A percentile compares a stretch with the other conserved stretches of the same genome.
Evolutionary conservation across 192 early-diverging fungal genomes (phyloP).

Genomic region (Jimgerdemannia flammicorona): DNA sequence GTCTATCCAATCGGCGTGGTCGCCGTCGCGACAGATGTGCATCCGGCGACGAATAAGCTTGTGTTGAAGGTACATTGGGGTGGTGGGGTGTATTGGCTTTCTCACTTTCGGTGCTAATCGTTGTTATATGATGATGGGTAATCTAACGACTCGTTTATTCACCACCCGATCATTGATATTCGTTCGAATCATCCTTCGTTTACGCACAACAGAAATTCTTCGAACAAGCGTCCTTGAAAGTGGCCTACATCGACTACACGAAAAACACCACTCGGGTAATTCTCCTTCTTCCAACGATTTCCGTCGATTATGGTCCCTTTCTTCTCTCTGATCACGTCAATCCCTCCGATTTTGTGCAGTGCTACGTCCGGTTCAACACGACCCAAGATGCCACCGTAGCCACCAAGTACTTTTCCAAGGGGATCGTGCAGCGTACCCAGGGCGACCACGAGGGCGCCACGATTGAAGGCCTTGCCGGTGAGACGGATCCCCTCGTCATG

Average conservation of each 20-base stretch:
- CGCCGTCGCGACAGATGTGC: background rate
- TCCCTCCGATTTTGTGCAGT: background rate
- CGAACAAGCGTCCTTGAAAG: slow-evolving; percentile 1
- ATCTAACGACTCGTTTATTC: background rate
- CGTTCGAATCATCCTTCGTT: background rate
- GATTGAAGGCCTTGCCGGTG: no score
- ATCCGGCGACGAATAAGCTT: background rate
- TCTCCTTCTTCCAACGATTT: background rate
- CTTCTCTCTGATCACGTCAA: background rate
- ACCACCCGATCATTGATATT: no score
- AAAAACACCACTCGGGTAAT: background rate
- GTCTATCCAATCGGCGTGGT: background rate
- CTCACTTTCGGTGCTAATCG: background rate
- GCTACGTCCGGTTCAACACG: background rate
- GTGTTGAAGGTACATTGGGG: background rate
- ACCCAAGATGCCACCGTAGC: background rate
- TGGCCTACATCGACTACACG: slow-evolving; percentile 14
- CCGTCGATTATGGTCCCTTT: background rate
- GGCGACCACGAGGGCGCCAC: background rate
- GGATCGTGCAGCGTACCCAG: background rate
- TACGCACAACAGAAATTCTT: background rate
- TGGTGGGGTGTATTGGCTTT: background rate
- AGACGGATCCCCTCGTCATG: background rate
- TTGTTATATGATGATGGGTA: background rate
- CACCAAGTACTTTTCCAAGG: background rate